Evolutionary conservation across 2,329 filamentous ascomycete genomes (phyloP), one percentile per base, ranked within the genome.

Genomic region (Aspergillus uvarum): DNA sequence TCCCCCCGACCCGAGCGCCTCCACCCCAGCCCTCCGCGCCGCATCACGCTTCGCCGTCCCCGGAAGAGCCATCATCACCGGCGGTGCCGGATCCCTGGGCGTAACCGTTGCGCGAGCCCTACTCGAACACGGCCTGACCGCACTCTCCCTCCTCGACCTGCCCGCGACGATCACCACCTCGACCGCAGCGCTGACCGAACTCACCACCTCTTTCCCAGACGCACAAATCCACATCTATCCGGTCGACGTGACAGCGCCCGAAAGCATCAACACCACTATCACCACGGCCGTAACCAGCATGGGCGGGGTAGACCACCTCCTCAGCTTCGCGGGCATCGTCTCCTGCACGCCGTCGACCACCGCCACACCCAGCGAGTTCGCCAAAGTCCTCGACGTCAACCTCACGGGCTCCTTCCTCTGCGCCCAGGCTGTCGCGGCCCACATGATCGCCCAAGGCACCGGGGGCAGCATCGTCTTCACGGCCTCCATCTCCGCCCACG

Each of bases 251-350:
- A 87, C 86, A 0, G 79, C 84, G 54, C 80, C 79, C 22, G 70
- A 68, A 2, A 62, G 50, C 2, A 53, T 70, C 47, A 47, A 61
- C n/a, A 59, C 50, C 3, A 63, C 59, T 1, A 63, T 67, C 1
- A 50, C 63, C 29, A 51, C 51, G 4, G 57, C 61, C 4, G 60
- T 60, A 19, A 58, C 61, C 4, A 54, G 74, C 0, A 74, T 87
- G 2, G 85, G 85, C 1, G 74, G 75, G 21, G 67, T 89, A 2
- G 78, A 84, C 60, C 82, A 84, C 48, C 75, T 89, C 2, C 80
- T 85, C 64, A 87, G 84, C 65, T 89, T 89, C 67, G 89, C 88
- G 0, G 89, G 89, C 7, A 82, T 91, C 0, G 89, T 91, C 1
- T 82, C 80, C 50, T 88, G 85, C 66, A 78, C 81, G 0, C 83